Evolutionary conservation across 495 filamentous ascomycete genomes (phyloP).

Genomic region (Aspergillus hancockii): DNA sequence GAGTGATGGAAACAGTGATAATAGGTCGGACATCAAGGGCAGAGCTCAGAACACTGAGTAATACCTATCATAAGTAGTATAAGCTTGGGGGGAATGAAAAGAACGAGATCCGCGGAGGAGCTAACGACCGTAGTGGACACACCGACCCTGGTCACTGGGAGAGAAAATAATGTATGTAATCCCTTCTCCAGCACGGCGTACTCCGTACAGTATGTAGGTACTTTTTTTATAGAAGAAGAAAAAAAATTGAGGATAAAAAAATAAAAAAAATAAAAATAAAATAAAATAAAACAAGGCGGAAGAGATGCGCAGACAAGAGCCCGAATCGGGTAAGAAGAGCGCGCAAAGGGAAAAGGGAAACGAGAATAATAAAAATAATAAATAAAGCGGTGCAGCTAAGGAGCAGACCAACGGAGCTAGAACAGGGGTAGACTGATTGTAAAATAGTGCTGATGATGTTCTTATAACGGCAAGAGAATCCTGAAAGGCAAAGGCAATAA

Average conservation of each 20-base stretch:
- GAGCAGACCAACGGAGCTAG: slow-evolving; percentile 1
- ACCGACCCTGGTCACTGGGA: neutral
- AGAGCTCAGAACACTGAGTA: slow-evolving; percentile 6
- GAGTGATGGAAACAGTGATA: slow-evolving; percentile 7
- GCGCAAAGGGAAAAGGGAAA: slow-evolving; percentile 3
- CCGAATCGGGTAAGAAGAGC: neutral
- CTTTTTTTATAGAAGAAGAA: slow-evolving; percentile 1
- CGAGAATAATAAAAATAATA: slow-evolving; percentile 2
- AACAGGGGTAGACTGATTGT: slow-evolving; percentile 3
- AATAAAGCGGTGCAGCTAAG: neutral
- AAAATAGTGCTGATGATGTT: slow-evolving; percentile 5
- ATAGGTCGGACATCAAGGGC: slow-evolving; percentile 1
- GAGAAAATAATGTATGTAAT: slow-evolving; percentile 6
- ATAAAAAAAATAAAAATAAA: no score
- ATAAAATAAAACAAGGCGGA: no score
- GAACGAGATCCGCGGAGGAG: slow-evolving; percentile 8
- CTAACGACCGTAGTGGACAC: slow-evolving; percentile 8
- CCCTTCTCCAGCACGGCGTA: neutral
- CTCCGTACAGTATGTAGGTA: neutral
- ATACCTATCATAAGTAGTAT: neutral
- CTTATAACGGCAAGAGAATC: slow-evolving; percentile 4
- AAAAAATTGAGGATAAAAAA: no score
- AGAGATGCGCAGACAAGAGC: slow-evolving; percentile 2
- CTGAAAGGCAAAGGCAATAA: slow-evolving; percentile 1
- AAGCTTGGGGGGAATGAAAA: neutral